phyloP scores from a whole-genome alignment of 2,329 filamentous ascomycete species.

The Colletotrichum sojae region DNA sequence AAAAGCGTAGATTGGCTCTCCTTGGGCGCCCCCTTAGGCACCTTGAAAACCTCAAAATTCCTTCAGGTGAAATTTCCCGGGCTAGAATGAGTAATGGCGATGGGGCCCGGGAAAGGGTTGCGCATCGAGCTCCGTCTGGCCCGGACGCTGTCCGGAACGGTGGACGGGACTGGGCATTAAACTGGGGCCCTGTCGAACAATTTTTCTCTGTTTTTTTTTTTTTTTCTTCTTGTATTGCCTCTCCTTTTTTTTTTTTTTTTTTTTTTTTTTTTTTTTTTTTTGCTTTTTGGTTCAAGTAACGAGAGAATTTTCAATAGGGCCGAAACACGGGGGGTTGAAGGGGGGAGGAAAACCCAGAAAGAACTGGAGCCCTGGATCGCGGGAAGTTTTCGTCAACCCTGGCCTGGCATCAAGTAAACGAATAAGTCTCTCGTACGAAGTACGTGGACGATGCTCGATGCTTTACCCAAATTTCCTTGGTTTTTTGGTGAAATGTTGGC shows the following conservation, averaged over 20 bases:
- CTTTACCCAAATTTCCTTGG: neutral
- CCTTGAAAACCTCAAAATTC: too few relatives aligned
- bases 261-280: constrained; percentile 19
- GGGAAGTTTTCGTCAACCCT: constrained; percentile 25
- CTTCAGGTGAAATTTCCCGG: constrained; percentile 25
- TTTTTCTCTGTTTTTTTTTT: constrained; percentile 14
- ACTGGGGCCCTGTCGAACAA: constrained; percentile 31
- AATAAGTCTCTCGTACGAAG: too few relatives aligned
- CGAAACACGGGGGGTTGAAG: constrained; percentile 23
- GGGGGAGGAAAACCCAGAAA: constrained; percentile 7
- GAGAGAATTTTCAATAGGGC: constrained; percentile 19
- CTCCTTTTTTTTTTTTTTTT: constrained; percentile 2
- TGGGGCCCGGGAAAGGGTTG: constrained; percentile 32
- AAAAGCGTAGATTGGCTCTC: neutral
- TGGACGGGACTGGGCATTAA: constrained; percentile 35
- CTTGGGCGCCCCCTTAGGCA: neutral
- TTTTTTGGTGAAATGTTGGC: neutral
- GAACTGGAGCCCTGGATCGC: constrained; percentile 30
- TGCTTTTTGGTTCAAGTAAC: constrained; percentile 12
- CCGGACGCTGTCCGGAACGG: constrained; percentile 33
- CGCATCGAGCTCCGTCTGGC: constrained; percentile 40
- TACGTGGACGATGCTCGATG: neutral
- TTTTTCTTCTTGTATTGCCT: neutral
- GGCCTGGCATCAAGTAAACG: neutral
- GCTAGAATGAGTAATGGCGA: constrained; percentile 39